Evolutionary conservation across 2,329 filamentous ascomycete species (phyloP).

Genomic region (Fusarium virguliforme): DNA sequence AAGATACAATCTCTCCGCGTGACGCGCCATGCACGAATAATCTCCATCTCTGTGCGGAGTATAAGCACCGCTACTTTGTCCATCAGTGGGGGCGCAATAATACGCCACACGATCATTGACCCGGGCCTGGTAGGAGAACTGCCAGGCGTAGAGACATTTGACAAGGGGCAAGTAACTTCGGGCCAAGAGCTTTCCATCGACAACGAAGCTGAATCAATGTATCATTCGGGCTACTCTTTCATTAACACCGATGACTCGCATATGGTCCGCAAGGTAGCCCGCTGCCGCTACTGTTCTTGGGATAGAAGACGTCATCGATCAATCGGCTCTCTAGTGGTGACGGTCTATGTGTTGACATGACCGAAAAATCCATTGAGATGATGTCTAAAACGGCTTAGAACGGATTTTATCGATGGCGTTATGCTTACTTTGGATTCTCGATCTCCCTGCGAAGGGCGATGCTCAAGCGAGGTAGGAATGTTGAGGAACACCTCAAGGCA

Average conservation of each 20-base stretch:
- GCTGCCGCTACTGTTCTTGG: too few species aligned
- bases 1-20: not conserved
- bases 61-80: not conserved
- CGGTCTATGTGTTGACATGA: not conserved
- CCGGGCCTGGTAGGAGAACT: not conserved
- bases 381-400: not conserved
- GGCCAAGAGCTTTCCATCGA: not conserved
- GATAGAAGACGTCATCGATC: constrained; percentile 13
- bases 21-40: not conserved
- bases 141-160: not conserved
- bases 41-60: too few species aligned
- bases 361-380: not conserved
- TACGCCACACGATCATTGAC: not conserved
- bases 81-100: not conserved
- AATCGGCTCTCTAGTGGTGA: not conserved
- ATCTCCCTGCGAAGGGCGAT: not conserved
- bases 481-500: not conserved
- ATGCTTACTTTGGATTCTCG: not conserved
- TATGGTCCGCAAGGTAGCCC: not conserved
- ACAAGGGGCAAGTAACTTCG: not conserved
- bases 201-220: not conserved
- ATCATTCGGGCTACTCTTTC: not conserved
- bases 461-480: not conserved
- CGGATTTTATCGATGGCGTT: not conserved
- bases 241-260: not conserved